These are phyloP conservation scores for Fusarium penzigii DNA, from an alignment of 2,329 filamentous ascomycete species.

Conservation along the genomic window DNA sequence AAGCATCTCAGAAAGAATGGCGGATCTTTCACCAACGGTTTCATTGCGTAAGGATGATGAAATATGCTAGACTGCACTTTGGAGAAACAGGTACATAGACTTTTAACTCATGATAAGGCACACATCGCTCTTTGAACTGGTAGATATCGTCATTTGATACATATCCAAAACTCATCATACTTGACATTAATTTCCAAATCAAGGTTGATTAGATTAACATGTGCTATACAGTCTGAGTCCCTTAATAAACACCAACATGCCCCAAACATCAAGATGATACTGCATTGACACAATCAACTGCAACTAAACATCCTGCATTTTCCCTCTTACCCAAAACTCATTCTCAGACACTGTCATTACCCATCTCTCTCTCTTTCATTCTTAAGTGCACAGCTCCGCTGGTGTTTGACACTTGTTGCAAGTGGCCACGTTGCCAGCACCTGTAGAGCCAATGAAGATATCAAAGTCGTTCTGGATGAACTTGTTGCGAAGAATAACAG, in stretches of 20 bases:
- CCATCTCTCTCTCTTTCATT: neutral
- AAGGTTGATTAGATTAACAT: neutral
- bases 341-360: neutral
- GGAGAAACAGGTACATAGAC: too few relatives aligned
- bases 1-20: too few relatives aligned
- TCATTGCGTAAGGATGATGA: too few relatives aligned
- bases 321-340: too few relatives aligned
- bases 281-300: too few relatives aligned
- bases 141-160: too few relatives aligned
- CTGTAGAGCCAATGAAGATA: conserved; percentile 16
- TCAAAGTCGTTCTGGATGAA: conserved; percentile 33
- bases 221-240: neutral
- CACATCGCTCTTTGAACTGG: too few relatives aligned
- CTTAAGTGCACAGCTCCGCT: neutral
- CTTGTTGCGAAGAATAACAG: conserved; percentile 31
- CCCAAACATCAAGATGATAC: neutral
- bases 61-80: too few relatives aligned
- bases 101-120: too few relatives aligned
- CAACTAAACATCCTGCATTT: too few relatives aligned
- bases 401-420: conserved; percentile 23
- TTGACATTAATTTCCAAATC: neutral
- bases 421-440: conserved; percentile 26
- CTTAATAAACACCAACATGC: neutral
- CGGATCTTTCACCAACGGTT: too few relatives aligned
- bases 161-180: neutral